phyloP scores from a whole-genome alignment of 208 protist genomes.

The Giardia duodenalis region DNA sequence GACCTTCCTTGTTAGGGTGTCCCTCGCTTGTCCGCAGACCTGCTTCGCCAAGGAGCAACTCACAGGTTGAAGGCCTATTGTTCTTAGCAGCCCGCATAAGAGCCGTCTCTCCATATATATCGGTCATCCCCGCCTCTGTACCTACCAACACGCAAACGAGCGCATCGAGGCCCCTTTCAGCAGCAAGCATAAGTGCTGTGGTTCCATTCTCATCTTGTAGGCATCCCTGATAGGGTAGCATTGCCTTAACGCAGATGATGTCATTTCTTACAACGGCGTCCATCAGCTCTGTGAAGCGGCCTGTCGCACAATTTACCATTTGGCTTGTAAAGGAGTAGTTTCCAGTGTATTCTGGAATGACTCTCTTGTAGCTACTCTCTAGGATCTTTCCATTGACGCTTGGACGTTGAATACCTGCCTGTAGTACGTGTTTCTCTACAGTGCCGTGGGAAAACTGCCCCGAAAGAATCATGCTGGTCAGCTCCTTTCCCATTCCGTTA shows the following conservation, averaged over 20 bases:
- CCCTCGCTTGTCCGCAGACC: neutral
- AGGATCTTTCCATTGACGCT: neutral
- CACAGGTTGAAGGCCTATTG: neutral
- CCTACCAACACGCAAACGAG: neutral
- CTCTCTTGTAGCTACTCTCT: no score
- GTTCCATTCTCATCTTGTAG: neutral
- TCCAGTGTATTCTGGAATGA: neutral
- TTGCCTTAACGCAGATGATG: neutral
- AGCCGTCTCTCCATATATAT: neutral
- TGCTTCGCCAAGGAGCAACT: neutral
- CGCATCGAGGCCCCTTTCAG: neutral
- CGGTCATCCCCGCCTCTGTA: neutral
- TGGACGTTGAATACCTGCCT: neutral
- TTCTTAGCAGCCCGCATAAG: neutral
- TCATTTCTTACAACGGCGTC: neutral
- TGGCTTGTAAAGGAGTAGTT: neutral
- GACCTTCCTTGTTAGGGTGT: neutral
- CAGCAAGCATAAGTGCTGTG: neutral
- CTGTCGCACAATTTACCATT: neutral
- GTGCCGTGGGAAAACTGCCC: neutral
- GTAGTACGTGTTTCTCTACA: neutral
- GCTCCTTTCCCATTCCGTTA: neutral
- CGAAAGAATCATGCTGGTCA: neutral
- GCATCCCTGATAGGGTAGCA: neutral
- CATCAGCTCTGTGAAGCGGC: neutral